Percentiles rank a stretch among this genome's conserved stretches.
These are phyloP conservation scores for Cryptococcus sp. DNA, from an alignment of 1,284 basidiomycete genomes.

Conservation along the genomic window DNA sequence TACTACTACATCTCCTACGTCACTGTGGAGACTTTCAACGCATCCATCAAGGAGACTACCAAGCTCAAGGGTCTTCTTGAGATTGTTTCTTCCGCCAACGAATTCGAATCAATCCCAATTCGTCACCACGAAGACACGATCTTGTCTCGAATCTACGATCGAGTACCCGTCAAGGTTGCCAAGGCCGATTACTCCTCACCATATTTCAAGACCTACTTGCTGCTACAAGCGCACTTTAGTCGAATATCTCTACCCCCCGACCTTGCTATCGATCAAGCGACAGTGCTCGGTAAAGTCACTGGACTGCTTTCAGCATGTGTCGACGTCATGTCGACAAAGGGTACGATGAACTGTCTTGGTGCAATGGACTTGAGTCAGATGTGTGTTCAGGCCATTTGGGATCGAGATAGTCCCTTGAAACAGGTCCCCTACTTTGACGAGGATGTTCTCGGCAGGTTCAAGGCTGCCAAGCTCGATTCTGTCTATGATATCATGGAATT, in stretches of 20 bases:
- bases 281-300: slow-evolving; percentile 83
- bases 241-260: slow-evolving; percentile 87
- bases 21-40: slow-evolving; percentile 92
- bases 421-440: slow-evolving; percentile 94
- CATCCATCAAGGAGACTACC: slow-evolving; percentile 93
- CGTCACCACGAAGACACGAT: slow-evolving; percentile 82
- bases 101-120: slow-evolving; percentile 93
- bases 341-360: slow-evolving; percentile 86
- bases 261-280: slow-evolving; percentile 81
- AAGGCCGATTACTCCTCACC: slow-evolving; percentile 87
- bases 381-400: slow-evolving; percentile 98
- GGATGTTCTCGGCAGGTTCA: slow-evolving; percentile 81
- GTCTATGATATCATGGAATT: slow-evolving; percentile 97
- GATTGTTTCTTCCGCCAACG: slow-evolving; percentile 91
- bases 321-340: slow-evolving; percentile 96
- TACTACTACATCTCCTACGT: slow-evolving; percentile 68
- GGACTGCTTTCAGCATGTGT: slow-evolving; percentile 89
- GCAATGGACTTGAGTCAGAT: slow-evolving; percentile 99
- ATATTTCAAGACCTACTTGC: slow-evolving; percentile 96
- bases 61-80: slow-evolving; percentile 95
- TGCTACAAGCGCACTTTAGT: slow-evolving; percentile 95
- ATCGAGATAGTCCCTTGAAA: slow-evolving; percentile 86
- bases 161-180: slow-evolving; percentile 90
- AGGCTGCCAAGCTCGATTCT: slow-evolving; percentile 69
- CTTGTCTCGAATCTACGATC: slow-evolving; percentile 85